Evolutionary conservation across 352 stramenopile genomes (phyloP).

Genomic region (Aphanomyces stellatus): DNA sequence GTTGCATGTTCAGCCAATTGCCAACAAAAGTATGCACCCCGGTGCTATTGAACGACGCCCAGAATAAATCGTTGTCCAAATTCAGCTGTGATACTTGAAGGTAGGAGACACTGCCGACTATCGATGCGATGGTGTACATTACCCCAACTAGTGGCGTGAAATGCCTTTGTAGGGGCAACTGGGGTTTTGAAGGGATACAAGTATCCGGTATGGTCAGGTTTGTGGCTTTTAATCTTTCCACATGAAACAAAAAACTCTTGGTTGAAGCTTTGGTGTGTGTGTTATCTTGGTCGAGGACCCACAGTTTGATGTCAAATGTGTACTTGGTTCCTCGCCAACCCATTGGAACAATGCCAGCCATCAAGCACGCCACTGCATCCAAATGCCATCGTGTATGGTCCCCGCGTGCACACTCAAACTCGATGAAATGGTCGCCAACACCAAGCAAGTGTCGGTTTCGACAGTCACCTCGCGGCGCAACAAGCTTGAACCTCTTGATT

Average conservation of each 20-base stretch:
- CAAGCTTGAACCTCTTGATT: background rate
- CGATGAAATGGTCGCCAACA: background rate
- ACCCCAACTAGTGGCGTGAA: background rate
- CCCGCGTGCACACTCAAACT: background rate
- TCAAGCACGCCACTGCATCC: background rate
- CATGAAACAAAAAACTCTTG: background rate
- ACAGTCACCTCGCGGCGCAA: background rate
- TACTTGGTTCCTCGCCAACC: background rate
- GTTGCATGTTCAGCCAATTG: constrained; percentile 11
- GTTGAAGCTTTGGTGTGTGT: background rate
- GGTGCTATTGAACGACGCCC: constrained; percentile 1
- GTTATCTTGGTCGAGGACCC: background rate
- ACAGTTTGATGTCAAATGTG: constrained; percentile 11
- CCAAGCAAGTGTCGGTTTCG: background rate
- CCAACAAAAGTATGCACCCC: background rate
- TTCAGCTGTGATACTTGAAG: constrained; percentile 4
- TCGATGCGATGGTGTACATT: background rate
- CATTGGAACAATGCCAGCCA: background rate
- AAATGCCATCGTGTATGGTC: background rate
- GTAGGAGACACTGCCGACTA: background rate
- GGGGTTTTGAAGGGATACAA: background rate
- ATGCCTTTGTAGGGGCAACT: background rate
- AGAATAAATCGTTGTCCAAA: constrained; percentile 8
- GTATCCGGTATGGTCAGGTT: background rate
- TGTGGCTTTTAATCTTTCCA: background rate